phyloP scores from a whole-genome alignment of 2,329 filamentous ascomycete genomes.

The Dactylellina sp. region DNA sequence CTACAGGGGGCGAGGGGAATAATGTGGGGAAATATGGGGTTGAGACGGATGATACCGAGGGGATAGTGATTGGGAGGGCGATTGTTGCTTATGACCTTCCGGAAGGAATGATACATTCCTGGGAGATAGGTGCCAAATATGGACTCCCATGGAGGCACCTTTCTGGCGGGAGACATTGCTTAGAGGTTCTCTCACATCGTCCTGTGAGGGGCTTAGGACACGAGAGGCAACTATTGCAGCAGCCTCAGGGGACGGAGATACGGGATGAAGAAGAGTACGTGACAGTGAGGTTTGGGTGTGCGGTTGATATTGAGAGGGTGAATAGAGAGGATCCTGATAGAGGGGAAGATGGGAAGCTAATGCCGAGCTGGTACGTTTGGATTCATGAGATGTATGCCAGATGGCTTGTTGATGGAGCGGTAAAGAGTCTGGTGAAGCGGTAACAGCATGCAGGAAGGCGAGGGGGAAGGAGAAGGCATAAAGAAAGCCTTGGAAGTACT shows the following conservation, averaged over 20 bases:
- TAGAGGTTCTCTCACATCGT: slow-evolving; percentile 28
- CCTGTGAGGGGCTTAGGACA: neutral
- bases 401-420: slow-evolving; percentile 49
- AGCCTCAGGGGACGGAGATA: neutral
- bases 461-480: neutral
- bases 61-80: slow-evolving; percentile 17
- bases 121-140: slow-evolving; percentile 35
- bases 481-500: no score
- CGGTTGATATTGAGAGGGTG: slow-evolving; percentile 46
- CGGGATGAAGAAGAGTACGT: slow-evolving; percentile 19
- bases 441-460: no score
- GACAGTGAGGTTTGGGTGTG: slow-evolving; percentile 47
- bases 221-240: neutral
- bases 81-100: slow-evolving; percentile 27
- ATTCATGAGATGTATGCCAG: slow-evolving; percentile 55
- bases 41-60: slow-evolving; percentile 3
- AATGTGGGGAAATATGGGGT: neutral
- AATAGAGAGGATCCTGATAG: slow-evolving; percentile 23
- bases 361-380: slow-evolving; percentile 37
- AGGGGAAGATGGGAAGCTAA: slow-evolving; percentile 38
- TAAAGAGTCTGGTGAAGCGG: slow-evolving; percentile 22
- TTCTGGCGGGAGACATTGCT: slow-evolving; percentile 48
- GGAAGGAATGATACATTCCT: slow-evolving; percentile 11
- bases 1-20: neutral
- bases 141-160: slow-evolving; percentile 44